Conservation (phyloP, 2,329 filamentous ascomycete genomes). For the Aspergillus nomiae region DNA sequence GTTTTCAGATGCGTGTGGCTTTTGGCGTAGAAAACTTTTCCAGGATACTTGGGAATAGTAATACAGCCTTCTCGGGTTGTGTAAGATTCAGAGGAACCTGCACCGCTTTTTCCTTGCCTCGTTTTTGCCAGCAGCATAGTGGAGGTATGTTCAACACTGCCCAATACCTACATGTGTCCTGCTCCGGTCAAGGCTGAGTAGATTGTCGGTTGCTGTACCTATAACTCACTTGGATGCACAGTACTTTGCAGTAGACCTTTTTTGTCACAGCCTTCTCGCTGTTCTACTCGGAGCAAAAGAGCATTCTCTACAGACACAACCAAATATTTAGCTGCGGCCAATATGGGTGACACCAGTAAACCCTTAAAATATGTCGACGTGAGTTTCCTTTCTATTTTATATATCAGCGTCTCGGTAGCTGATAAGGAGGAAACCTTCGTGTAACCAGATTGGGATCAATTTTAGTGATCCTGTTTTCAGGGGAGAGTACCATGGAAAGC, state of each 20-base stretch:
- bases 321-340: slow-evolving; percentile 14
- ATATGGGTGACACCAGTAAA: slow-evolving; percentile 38
- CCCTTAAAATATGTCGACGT: slow-evolving; percentile 52
- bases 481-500: slow-evolving; percentile 79
- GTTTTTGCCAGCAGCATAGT: background rate
- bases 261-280: slow-evolving; percentile 1
- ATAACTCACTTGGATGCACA: slow-evolving; percentile 12
- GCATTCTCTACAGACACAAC: slow-evolving; percentile 15
- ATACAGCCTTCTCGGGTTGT: background rate
- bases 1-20: background rate
- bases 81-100: background rate
- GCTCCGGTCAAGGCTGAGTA: background rate
- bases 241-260: slow-evolving; percentile 9
- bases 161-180: background rate
- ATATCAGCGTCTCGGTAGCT: slow-evolving; percentile 12
- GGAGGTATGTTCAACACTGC: slow-evolving; percentile 2
- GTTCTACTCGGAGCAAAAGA: slow-evolving; percentile 4
- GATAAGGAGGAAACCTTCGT: slow-evolving; percentile 7
- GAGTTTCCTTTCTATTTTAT: slow-evolving; percentile 22
- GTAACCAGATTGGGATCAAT: slow-evolving; percentile 80
- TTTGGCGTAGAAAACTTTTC: background rate
- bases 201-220: background rate
- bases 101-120: background rate
- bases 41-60: background rate
- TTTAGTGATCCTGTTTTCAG: slow-evolving; percentile 88